These are phyloP conservation scores for Mycosphaerella sp. DNA, from an alignment of 2,329 filamentous ascomycete genomes.

Conservation along the genomic window DNA sequence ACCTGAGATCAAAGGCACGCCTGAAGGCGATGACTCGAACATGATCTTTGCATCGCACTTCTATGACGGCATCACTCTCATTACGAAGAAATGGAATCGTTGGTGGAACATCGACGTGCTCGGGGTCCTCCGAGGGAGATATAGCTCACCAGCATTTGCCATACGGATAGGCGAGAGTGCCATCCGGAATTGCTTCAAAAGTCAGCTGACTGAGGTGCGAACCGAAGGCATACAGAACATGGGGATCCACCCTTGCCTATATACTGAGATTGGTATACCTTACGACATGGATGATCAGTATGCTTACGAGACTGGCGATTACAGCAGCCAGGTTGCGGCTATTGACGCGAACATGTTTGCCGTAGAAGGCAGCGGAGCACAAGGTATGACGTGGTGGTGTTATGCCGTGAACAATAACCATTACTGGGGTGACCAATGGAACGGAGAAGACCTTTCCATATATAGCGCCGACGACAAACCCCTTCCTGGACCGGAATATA, in stretches of 20 bases:
- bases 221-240: constrained; percentile 84
- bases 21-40: constrained; percentile 73
- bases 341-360: constrained; percentile 96
- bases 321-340: constrained; percentile 82
- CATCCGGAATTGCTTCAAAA: constrained; percentile 85
- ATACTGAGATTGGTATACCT: constrained; percentile 95
- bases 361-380: constrained; percentile 73
- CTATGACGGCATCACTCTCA: constrained; percentile 91
- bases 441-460: constrained; percentile 93
- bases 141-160: constrained; percentile 81
- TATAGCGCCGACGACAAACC: constrained; percentile 74
- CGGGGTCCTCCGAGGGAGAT: constrained; percentile 81
- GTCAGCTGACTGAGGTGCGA: constrained; percentile 76
- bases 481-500: constrained; percentile 44
- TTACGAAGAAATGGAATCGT: constrained; percentile 99
- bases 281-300: constrained; percentile 98
- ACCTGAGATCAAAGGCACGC: constrained; percentile 75
- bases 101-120: constrained; percentile 96
- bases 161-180: constrained; percentile 89
- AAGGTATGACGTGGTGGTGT: constrained; percentile 84
- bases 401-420: constrained; percentile 83
- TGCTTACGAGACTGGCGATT: constrained; percentile 93
- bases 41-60: constrained; percentile 94
- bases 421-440: constrained; percentile 88
- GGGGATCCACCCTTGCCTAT: constrained; percentile 79